These are phyloP conservation scores for Oropetium thomaeum DNA, from an alignment of 176 grass and related monocot genomes.

Conservation along the genomic window DNA sequence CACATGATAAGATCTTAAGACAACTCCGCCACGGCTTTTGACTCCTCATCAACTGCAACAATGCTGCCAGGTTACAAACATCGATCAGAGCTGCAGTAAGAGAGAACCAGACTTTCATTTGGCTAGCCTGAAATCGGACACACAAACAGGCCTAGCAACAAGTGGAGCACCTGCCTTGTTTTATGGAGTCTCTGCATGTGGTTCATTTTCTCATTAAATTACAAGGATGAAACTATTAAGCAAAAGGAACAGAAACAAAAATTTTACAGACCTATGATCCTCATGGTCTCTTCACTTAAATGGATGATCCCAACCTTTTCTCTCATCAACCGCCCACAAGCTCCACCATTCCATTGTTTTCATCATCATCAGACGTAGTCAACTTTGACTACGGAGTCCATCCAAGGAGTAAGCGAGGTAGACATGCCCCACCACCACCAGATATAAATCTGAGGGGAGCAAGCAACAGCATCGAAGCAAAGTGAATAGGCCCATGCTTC, in stretches of 20 bases:
- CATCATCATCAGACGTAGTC: not conserved
- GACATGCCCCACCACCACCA: slow-evolving; percentile 9
- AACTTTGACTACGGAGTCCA: not conserved
- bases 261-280: slow-evolving; percentile 20
- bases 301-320: not conserved
- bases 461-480: not conserved
- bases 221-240: not conserved
- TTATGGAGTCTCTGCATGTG: not conserved
- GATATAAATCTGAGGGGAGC: slow-evolving; percentile 17
- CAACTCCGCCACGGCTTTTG: not conserved
- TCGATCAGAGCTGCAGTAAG: not conserved
- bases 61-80: not conserved
- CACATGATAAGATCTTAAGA: not conserved
- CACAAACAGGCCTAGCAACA: not conserved
- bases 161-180: not conserved
- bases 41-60: not conserved
- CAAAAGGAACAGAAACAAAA: not conserved
- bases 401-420: not conserved
- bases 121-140: not conserved
- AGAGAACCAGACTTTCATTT: not conserved
- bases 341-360: not conserved
- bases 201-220: not conserved
- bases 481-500: not conserved
- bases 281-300: not conserved
- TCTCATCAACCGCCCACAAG: not conserved